Evolutionary conservation across 2,329 filamentous ascomycete species (phyloP).

Genomic region (Paramyrothecium roridum): DNA sequence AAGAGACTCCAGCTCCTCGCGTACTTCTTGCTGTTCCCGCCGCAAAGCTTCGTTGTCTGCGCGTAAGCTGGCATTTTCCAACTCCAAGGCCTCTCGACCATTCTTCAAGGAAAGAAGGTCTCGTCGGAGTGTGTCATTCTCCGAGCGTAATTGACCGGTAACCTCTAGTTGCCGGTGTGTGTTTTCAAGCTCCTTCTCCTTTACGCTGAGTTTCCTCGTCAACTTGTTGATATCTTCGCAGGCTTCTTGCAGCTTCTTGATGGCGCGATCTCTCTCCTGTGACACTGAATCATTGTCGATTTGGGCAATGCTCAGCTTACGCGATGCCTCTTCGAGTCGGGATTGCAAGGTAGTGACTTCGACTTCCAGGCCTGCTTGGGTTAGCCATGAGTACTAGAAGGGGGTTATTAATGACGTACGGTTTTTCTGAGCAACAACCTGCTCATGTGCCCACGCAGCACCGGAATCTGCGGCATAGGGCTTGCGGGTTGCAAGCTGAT

Average conservation of each 20-base stretch:
- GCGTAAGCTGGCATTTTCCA: slow-evolving; percentile 38
- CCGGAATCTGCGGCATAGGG: not conserved
- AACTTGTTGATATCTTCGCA: slow-evolving; percentile 54
- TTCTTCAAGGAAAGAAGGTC: slow-evolving; percentile 38
- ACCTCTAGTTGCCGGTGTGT: slow-evolving; percentile 38
- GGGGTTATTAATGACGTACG: slow-evolving; percentile 39
- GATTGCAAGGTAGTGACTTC: slow-evolving; percentile 58
- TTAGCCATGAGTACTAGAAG: slow-evolving; percentile 5
- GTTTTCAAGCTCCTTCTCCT: slow-evolving; percentile 38
- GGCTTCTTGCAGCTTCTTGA: slow-evolving; percentile 59
- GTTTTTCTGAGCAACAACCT: slow-evolving; percentile 49
- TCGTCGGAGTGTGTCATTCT: slow-evolving; percentile 36
- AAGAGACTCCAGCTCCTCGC: slow-evolving; percentile 36
- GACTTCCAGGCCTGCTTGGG: slow-evolving; percentile 49
- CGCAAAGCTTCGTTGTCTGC: slow-evolving; percentile 36
- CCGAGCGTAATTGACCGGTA: slow-evolving; percentile 33
- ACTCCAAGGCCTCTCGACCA: slow-evolving; percentile 29
- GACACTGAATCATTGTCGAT: slow-evolving; percentile 60
- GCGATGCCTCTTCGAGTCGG: slow-evolving; percentile 60
- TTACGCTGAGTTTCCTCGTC: slow-evolving; percentile 37
- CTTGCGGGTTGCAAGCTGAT: slow-evolving; percentile 40
- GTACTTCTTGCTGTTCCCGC: slow-evolving; percentile 30
- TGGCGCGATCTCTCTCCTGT: slow-evolving; percentile 62
- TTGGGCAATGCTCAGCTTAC: slow-evolving; percentile 59
- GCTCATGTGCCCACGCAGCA: slow-evolving; percentile 30